These are phyloP conservation scores for Closterium sp. DNA, from an alignment of 139 green algal species.

Conservation along the genomic window DNA sequence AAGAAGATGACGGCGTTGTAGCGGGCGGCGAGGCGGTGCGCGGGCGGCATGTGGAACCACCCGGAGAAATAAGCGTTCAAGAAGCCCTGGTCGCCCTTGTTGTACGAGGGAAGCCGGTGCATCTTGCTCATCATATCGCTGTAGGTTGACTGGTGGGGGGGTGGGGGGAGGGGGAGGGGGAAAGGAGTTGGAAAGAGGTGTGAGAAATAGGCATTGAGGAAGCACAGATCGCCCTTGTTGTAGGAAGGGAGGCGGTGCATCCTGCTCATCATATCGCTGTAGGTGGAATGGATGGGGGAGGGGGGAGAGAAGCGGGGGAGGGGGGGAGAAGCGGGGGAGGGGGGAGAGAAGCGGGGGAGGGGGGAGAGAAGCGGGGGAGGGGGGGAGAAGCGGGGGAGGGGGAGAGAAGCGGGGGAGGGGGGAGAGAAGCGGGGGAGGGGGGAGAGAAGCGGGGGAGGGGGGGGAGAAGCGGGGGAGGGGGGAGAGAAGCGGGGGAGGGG, in stretches of 20 bases:
- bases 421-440: too few species aligned
- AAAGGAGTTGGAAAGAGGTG: conserved; percentile 25
- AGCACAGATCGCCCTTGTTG: conserved; percentile 39
- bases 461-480: too few species aligned
- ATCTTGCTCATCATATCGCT: conserved; percentile 5
- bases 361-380: too few species aligned
- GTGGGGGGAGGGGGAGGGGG: conserved; percentile 11
- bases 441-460: too few species aligned
- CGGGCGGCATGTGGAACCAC: conserved; percentile 33
- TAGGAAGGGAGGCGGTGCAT: conserved; percentile 37
- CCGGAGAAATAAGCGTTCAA: conserved; percentile 42
- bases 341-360: too few species aligned
- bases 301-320: background rate
- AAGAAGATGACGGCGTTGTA: conserved; percentile 51
- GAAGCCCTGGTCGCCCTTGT: conserved; percentile 43
- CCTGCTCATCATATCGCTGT: conserved; percentile 25
- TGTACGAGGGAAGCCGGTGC: conserved; percentile 38
- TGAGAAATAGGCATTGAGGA: conserved; percentile 40
- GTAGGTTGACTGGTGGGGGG: conserved; percentile 11
- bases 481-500: conserved; percentile 10
- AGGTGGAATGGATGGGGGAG: background rate
- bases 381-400: too few species aligned
- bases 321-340: too few species aligned
- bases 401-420: too few species aligned
- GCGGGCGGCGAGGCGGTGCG: conserved; percentile 29